phyloP scores from a whole-genome alignment of 2,329 filamentous ascomycete genomes.

The Epicoccum sorghinum region DNA sequence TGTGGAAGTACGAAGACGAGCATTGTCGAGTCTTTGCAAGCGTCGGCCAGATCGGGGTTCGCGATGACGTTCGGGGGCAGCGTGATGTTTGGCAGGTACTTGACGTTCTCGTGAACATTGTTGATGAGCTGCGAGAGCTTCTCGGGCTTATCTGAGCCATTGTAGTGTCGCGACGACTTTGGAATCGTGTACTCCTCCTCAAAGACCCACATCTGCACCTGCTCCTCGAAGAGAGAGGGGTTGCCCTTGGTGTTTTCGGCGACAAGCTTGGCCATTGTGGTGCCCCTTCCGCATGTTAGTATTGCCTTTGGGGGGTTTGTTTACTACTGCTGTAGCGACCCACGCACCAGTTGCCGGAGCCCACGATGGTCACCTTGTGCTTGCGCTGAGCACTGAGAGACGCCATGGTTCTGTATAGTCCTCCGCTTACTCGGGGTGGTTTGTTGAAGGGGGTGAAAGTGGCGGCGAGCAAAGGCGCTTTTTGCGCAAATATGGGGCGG shows the following conservation, averaged over 20 bases:
- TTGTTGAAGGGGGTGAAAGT: constrained; percentile 8
- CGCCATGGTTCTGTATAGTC: constrained; percentile 50
- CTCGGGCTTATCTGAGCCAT: constrained; percentile 68
- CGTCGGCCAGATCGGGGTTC: constrained; percentile 78
- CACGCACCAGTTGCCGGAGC: constrained; percentile 91
- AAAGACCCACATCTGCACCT: constrained; percentile 99
- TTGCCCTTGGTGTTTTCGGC: constrained; percentile 87
- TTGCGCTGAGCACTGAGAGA: constrained; percentile 65
- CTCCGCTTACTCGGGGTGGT: constrained; percentile 4
- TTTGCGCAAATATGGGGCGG: constrained; percentile 17
- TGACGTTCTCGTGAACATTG: constrained; percentile 90
- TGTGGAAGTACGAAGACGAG: constrained; percentile 96
- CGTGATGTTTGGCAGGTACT: constrained; percentile 89
- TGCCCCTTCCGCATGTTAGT: constrained; percentile 69
- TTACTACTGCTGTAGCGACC: background rate
- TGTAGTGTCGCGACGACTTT: constrained; percentile 74
- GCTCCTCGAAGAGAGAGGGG: constrained; percentile 79
- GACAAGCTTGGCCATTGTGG: constrained; percentile 95
- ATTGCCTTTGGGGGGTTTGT: constrained; percentile 3
- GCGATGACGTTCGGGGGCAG: constrained; percentile 84
- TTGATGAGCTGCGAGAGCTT: constrained; percentile 95
- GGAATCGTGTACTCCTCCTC: constrained; percentile 85
- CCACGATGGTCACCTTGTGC: constrained; percentile 92
- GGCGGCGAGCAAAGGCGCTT: constrained; percentile 14
- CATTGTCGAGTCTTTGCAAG: constrained; percentile 83